phyloP scores from a whole-genome alignment of 305 asterid genomes.

The Ilex paraguariensis region DNA sequence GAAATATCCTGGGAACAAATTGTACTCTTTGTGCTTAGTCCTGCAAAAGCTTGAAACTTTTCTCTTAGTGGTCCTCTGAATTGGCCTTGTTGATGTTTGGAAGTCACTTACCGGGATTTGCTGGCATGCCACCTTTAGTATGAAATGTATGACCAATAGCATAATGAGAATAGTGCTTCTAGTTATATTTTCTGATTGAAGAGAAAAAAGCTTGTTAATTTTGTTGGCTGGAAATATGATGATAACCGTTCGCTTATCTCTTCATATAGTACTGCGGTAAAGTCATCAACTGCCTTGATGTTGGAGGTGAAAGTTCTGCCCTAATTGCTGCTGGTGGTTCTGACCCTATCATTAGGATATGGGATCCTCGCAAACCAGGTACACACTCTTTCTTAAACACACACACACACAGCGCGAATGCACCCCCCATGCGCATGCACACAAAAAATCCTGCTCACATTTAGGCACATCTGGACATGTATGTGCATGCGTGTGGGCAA shows the following conservation, averaged over 20 bases:
- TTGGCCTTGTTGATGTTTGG: too few relatives aligned
- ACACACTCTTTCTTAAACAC: slow-evolving; percentile 8
- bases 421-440: not conserved
- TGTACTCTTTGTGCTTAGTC: too few relatives aligned
- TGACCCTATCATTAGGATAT: slow-evolving; percentile 76
- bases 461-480: not conserved
- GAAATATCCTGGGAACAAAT: too few relatives aligned
- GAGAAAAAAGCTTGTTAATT: not conserved
- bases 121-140: too few relatives aligned
- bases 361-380: slow-evolving; percentile 99
- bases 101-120: too few relatives aligned
- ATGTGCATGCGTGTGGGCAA: too few relatives aligned
- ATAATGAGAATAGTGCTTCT: too few relatives aligned
- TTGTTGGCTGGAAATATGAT: not conserved
- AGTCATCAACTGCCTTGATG: slow-evolving; percentile 74
- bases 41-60: too few relatives aligned
- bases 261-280: slow-evolving; percentile 59
- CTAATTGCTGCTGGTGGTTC: slow-evolving; percentile 87
- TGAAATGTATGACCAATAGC: too few relatives aligned
- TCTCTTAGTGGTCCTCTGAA: too few relatives aligned
- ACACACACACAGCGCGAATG: not conserved
- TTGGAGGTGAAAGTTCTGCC: slow-evolving; percentile 92
- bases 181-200: too few relatives aligned
- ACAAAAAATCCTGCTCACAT: not conserved
- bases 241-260: slow-evolving; percentile 9